Evolutionary conservation across 805 yeast genomes (phyloP).

Genomic region (Hanseniaspora nectarophila): DNA sequence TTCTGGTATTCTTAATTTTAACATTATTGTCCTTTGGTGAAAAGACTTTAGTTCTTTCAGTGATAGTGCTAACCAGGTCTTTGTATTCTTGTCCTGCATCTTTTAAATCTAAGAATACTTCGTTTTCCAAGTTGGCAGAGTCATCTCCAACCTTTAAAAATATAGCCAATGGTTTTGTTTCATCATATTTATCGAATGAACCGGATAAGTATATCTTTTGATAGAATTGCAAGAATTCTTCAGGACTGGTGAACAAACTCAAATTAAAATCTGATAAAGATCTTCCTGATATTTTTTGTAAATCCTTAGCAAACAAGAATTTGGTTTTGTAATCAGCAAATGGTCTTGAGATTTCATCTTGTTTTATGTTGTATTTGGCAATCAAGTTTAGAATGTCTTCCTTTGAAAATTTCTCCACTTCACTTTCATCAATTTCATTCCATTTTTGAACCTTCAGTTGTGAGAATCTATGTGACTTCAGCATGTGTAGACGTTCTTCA

Average conservation of each 20-base stretch:
- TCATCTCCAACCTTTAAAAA: slow-evolving; percentile 37
- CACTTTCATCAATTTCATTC: neutral
- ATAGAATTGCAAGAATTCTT: slow-evolving; percentile 24
- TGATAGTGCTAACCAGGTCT: neutral
- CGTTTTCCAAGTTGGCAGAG: slow-evolving; percentile 22
- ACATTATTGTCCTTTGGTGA: slow-evolving; percentile 5
- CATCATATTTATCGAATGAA: slow-evolving; percentile 34
- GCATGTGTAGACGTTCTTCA: neutral
- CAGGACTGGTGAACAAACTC: slow-evolving; percentile 26
- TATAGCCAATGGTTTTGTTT: slow-evolving; percentile 65
- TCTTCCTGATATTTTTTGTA: slow-evolving; percentile 32
- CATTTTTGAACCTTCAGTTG: slow-evolving; percentile 1
- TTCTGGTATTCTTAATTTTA: slow-evolving; percentile 12
- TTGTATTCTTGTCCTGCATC: slow-evolving; percentile 13
- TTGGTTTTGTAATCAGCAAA: slow-evolving; percentile 27
- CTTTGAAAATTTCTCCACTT: neutral
- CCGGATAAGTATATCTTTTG: slow-evolving; percentile 26
- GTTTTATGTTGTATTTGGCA: slow-evolving; percentile 17
- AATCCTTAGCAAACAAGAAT: slow-evolving; percentile 27
- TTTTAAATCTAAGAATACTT: slow-evolving; percentile 13
- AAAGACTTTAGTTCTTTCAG: slow-evolving; percentile 11
- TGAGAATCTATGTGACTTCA: slow-evolving; percentile 4
- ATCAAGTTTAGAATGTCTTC: slow-evolving; percentile 8
- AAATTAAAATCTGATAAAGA: slow-evolving; percentile 30
- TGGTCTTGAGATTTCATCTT: slow-evolving; percentile 16